phyloP scores from a whole-genome alignment of 2,329 filamentous ascomycete species.

The Mycocentrospora acerina region DNA sequence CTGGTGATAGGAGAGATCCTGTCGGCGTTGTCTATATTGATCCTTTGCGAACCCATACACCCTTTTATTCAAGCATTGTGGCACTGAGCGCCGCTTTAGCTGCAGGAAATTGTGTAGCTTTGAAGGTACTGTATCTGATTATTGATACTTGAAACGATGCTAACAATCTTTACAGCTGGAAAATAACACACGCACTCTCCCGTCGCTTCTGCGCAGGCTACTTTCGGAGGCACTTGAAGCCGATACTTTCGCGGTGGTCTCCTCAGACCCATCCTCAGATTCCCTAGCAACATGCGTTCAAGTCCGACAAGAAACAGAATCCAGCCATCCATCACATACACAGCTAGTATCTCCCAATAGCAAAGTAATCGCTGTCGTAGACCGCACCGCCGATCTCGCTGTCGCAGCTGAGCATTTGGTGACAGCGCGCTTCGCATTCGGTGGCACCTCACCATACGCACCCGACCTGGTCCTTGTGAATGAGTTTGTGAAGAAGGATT shows the following conservation, averaged over 20 bases:
- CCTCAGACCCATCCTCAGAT: conserved; percentile 29
- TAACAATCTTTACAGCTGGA: conserved; percentile 34
- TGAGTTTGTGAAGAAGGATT: conserved; percentile 59
- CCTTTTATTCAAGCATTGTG: conserved; percentile 45
- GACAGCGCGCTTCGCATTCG: conserved; percentile 56
- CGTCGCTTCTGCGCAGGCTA: conserved; percentile 41
- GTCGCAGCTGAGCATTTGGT: conserved; percentile 57
- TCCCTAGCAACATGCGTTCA: conserved; percentile 27
- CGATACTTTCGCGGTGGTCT: conserved; percentile 52
- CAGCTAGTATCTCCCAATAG: conserved; percentile 40
- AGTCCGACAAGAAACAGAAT: conserved; percentile 35
- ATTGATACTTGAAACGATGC: neutral
- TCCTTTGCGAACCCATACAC: conserved; percentile 48
- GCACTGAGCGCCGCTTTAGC: conserved; percentile 50
- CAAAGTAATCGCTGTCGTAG: conserved; percentile 58
- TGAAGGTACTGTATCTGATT: conserved; percentile 45
- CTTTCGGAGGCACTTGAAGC: conserved; percentile 47
- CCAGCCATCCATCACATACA: conserved; percentile 15
- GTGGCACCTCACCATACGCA: conserved; percentile 60
- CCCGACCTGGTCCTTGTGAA: conserved; percentile 67
- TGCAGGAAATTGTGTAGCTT: conserved; percentile 54
- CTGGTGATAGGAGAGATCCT: conserved; percentile 33
- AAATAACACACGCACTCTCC: conserved; percentile 42
- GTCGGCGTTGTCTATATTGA: conserved; percentile 53
- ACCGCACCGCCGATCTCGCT: conserved; percentile 59